Evolutionary conservation across 78 protist genomes (phyloP), one percentile per base, ranked within the genome.

Genomic region (Polysphondylium violaceum): DNA sequence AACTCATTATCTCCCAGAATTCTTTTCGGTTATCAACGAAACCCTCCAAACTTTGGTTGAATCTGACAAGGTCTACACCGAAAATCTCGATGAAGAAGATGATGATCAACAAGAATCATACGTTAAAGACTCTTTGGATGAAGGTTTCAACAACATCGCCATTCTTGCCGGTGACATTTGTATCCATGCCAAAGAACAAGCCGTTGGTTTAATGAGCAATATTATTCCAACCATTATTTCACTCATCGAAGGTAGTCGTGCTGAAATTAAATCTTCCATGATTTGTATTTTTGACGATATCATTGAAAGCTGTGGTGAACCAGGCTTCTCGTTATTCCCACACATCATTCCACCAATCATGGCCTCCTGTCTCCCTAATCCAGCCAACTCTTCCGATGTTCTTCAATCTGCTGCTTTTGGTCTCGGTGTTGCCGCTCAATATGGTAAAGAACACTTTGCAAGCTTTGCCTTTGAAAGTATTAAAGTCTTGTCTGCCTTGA

Each of bases 401-500:
- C 73, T 88, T 1, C 98, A 97, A 61, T 93, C 97, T 17, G 89
- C 97, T n/a, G 95, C 64, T 2, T 96, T 79, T 56, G 98, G 97
- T 43, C 21, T 95, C 11, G 98, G 96, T 25, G 53, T 77, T 19
- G 65, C 85, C 33, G 97, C 96, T 14, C 71, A 83, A 88, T 43
- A 25, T 51, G 96, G 92, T n/a, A 93, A 90, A 27, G 74, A 75
- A n/a, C 47, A 61, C 5, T 92, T 83, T 29, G 41, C 23, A 0
- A 75, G 76, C 51, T 71, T 19, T 59, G 11, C 79, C 12, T 16
- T 67, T 6, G 76, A 87, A 38, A 65, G 78, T 3, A 53, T 88
- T n/a, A 14, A 65, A 38, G 47, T 41, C 12, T 12, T 95, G 50
- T 11, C 41, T 11, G 50, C 12, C 1, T 12, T 41, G 16, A 44